A percentile compares a stretch with the other conserved stretches of the same genome.
Evolutionary conservation across 116 monocot species (phyloP).

Genomic region (Phalaenopsis hybrid): DNA sequence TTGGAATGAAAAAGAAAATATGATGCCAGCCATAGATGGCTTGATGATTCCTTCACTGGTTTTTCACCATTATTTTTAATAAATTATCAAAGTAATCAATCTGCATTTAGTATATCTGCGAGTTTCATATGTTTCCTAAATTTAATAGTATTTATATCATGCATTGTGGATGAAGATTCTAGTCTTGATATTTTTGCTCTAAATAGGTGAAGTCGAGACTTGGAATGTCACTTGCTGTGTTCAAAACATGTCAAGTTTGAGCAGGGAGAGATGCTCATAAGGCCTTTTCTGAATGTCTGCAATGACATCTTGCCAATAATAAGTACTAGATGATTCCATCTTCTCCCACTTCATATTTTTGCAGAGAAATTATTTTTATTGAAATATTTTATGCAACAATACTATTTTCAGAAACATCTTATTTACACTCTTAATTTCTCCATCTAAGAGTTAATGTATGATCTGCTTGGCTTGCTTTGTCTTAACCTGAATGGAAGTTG

Average conservation of each 20-base stretch:
- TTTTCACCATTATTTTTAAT: too few relatives aligned
- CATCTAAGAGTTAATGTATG: neutral
- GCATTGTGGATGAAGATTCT: too few relatives aligned
- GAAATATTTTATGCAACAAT: neutral
- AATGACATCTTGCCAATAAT: conserved; percentile 42
- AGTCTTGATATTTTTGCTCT: neutral
- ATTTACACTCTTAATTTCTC: neutral
- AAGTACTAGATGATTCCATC: conserved; percentile 21
- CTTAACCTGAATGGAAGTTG: too few relatives aligned
- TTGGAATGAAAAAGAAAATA: too few relatives aligned
- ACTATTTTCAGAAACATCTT: too few relatives aligned
- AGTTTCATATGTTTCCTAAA: too few relatives aligned
- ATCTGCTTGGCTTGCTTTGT: neutral
- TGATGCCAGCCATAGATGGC: too few relatives aligned
- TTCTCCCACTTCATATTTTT: neutral
- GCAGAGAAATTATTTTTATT: neutral
- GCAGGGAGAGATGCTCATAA: conserved; percentile 36
- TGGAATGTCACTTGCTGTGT: conserved; percentile 38
- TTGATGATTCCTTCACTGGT: too few relatives aligned
- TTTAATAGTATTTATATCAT: too few relatives aligned
- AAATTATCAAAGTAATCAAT: too few relatives aligned
- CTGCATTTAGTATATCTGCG: too few relatives aligned
- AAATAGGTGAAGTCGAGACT: neutral
- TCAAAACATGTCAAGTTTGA: conserved; percentile 41
- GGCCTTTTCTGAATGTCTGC: conserved; percentile 53